phyloP scores from a whole-genome alignment of 2,329 filamentous ascomycete genomes.

The Zasmidium angulare region DNA sequence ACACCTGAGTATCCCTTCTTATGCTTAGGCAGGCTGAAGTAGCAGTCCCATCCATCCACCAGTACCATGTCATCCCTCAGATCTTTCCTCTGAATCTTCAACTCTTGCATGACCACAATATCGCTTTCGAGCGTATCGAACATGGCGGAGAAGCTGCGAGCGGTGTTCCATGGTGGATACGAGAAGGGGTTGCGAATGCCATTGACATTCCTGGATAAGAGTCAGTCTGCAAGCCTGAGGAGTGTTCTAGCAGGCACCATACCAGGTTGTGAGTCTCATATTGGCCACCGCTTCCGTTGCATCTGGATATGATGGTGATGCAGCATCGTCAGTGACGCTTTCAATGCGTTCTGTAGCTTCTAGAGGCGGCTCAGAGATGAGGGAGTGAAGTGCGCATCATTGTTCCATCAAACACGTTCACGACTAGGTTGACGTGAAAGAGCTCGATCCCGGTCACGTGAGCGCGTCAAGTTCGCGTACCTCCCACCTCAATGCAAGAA shows the following conservation, averaged over 20 bases:
- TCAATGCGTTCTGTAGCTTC: background rate
- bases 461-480: background rate
- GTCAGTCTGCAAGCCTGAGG: constrained; percentile 3
- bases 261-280: constrained; percentile 42
- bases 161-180: constrained; percentile 53
- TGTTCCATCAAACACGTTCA: background rate
- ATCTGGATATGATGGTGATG: background rate
- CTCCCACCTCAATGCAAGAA: background rate
- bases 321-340: constrained; percentile 1
- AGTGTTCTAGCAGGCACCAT: constrained; percentile 1
- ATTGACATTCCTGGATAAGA: constrained; percentile 51
- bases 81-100: constrained; percentile 93
- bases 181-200: constrained; percentile 56
- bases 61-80: constrained; percentile 93
- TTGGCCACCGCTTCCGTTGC: constrained; percentile 16
- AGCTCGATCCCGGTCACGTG: background rate
- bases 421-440: background rate
- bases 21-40: constrained; percentile 86
- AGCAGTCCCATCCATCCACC: constrained; percentile 92
- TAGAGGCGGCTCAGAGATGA: background rate
- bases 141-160: constrained; percentile 64
- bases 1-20: constrained; percentile 98
- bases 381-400: background rate
- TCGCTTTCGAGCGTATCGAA: constrained; percentile 91
- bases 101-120: constrained; percentile 92